Conservation (phyloP, 2,329 filamentous ascomycete genomes). For the Aspergillus brunneoviolaceus region DNA sequence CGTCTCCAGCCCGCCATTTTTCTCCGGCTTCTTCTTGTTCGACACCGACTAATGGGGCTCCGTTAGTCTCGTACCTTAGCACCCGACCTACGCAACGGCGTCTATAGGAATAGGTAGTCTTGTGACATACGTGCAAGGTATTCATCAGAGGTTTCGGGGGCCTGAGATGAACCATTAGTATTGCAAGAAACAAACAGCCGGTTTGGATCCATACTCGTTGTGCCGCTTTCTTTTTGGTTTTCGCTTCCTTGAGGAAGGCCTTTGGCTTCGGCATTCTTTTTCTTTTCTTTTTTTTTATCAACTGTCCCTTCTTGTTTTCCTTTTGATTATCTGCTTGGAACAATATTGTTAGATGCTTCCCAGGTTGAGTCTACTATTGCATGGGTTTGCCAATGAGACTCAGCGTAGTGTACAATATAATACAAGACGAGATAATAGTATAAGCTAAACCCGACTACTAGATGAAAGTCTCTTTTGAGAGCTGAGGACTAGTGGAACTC, state of each 20-base stretch:
- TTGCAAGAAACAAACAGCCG: neutral
- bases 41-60: constrained; percentile 54
- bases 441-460: no score
- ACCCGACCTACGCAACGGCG: neutral
- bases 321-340: no score
- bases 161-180: constrained; percentile 34
- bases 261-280: constrained; percentile 42
- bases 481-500: no score
- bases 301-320: neutral
- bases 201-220: constrained; percentile 33
- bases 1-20: constrained; percentile 72
- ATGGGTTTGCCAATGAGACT: no score
- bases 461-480: no score
- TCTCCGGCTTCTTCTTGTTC: constrained; percentile 69
- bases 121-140: constrained; percentile 57
- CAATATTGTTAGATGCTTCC: no score
- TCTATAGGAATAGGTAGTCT: neutral
- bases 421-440: no score
- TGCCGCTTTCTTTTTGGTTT: constrained; percentile 42
- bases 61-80: neutral
- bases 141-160: constrained; percentile 64
- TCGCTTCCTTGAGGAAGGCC: constrained; percentile 42
- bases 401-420: no score
- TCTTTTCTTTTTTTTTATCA: neutral
- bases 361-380: no score